These are phyloP conservation scores for Aspergillus ellipticus DNA, from an alignment of 495 filamentous ascomycete genomes.

Conservation along the genomic window DNA sequence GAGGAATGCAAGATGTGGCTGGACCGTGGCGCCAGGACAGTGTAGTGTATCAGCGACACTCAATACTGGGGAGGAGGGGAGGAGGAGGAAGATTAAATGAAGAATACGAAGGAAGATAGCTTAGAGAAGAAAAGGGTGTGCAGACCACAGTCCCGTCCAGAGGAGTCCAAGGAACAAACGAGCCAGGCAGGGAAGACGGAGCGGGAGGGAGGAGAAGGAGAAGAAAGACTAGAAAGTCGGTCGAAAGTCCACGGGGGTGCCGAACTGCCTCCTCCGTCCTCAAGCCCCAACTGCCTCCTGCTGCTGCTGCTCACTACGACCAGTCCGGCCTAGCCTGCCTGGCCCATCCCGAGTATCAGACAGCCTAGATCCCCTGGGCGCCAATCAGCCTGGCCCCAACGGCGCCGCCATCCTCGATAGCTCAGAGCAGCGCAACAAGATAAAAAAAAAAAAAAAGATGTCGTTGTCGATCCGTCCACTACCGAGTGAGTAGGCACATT, in stretches of 20 bases:
- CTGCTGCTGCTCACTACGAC: no score
- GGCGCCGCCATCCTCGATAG: no score
- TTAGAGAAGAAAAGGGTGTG: no score
- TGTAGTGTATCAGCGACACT: not conserved
- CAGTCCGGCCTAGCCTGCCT: not conserved
- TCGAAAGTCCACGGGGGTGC: not conserved
- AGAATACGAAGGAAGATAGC: conserved; percentile 11
- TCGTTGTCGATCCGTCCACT: not conserved
- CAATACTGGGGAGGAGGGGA: not conserved
- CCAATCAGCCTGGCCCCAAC: not conserved
- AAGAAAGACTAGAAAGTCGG: not conserved
- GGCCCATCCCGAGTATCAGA: not conserved
- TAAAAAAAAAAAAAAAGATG: conserved; percentile 4
- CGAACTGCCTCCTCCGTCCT: no score
- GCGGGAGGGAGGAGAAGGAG: conserved; percentile 1
- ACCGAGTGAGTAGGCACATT: no score
- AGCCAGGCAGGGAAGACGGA: conserved; percentile 12
- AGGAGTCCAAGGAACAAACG: no score
- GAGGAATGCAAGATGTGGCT: conserved; percentile 8
- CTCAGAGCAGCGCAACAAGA: not conserved
- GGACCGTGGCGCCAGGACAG: conserved; percentile 8
- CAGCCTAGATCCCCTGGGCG: not conserved
- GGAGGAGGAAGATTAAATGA: conserved; percentile 18
- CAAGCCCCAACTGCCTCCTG: no score
- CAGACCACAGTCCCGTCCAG: no score